These are phyloP conservation scores for Hypoxylon rubiginosum DNA, from an alignment of 2,329 filamentous ascomycete species.

Conservation along the genomic window DNA sequence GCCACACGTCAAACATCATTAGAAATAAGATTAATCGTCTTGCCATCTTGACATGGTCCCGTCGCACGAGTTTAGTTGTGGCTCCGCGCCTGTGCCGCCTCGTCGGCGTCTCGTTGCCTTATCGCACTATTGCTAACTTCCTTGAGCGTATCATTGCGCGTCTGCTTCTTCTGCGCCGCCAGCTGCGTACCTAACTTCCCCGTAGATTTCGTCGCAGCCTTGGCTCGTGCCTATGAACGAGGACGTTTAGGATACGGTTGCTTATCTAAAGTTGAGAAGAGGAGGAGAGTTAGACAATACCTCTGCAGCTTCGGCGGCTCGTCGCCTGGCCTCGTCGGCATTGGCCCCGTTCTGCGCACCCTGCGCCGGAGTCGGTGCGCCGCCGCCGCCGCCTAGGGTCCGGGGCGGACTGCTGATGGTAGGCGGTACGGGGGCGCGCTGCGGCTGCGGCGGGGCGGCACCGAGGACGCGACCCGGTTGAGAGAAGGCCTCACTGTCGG, in stretches of 20 bases:
- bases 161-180: slow-evolving; percentile 81
- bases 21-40: slow-evolving; percentile 8
- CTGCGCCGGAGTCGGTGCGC: too few relatives aligned
- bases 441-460: slow-evolving; percentile 63
- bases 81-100: slow-evolving; percentile 66
- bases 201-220: slow-evolving; percentile 68
- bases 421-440: slow-evolving; percentile 65
- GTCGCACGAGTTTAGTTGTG: slow-evolving; percentile 63
- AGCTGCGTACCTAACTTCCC: slow-evolving; percentile 80
- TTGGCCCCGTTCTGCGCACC: slow-evolving; percentile 7
- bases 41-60: background rate
- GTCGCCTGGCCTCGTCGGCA: slow-evolving; percentile 73
- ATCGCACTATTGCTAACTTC: slow-evolving; percentile 76
- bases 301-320: slow-evolving; percentile 87
- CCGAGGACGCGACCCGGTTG: slow-evolving; percentile 80
- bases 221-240: slow-evolving; percentile 72
- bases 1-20: background rate
- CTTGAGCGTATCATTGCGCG: slow-evolving; percentile 75
- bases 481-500: slow-evolving; percentile 75
- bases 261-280: background rate
- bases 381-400: slow-evolving; percentile 72
- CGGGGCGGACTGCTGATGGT: slow-evolving; percentile 70
- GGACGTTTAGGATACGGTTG: slow-evolving; percentile 14
- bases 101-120: slow-evolving; percentile 76
- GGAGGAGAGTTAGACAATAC: slow-evolving; percentile 59